Conservation (phyloP, 1,284 basidiomycete genomes). For the Bondarzewia mesenterica region DNA sequence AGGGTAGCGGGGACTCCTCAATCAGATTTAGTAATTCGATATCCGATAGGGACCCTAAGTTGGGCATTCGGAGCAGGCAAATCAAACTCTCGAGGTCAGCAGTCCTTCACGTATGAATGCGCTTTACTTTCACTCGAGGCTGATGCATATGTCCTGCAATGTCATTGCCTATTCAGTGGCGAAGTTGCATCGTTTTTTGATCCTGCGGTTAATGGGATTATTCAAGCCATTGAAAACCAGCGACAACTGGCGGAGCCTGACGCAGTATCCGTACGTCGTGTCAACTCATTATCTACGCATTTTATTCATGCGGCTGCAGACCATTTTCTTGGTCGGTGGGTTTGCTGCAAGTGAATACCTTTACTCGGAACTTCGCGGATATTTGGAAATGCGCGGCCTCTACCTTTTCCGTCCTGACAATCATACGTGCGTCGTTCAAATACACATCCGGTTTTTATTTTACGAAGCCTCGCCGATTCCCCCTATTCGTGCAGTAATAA, state of each 20-base stretch:
- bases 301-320: no score
- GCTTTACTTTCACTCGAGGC: no score
- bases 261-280: background rate
- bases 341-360: conserved; percentile 46
- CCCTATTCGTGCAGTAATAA: conserved; percentile 33
- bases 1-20: conserved; percentile 33
- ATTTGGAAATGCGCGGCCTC: conserved; percentile 22
- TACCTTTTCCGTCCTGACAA: background rate
- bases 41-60: conserved; percentile 33
- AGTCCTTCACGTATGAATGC: background rate
- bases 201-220: background rate
- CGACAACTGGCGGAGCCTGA: background rate
- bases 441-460: background rate
- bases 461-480: background rate
- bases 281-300: no score
- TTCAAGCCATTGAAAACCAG: background rate
- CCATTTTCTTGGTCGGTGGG: conserved; percentile 33
- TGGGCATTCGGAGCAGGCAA: background rate
- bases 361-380: conserved; percentile 26
- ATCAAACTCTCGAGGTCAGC: background rate
- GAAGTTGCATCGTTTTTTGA: background rate
- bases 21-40: conserved; percentile 39
- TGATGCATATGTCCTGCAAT: no score
- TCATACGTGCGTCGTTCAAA: background rate
- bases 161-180: no score